phyloP scores from a whole-genome alignment of 1,139 yeast genomes.

The Blastobotrys aristatus region DNA sequence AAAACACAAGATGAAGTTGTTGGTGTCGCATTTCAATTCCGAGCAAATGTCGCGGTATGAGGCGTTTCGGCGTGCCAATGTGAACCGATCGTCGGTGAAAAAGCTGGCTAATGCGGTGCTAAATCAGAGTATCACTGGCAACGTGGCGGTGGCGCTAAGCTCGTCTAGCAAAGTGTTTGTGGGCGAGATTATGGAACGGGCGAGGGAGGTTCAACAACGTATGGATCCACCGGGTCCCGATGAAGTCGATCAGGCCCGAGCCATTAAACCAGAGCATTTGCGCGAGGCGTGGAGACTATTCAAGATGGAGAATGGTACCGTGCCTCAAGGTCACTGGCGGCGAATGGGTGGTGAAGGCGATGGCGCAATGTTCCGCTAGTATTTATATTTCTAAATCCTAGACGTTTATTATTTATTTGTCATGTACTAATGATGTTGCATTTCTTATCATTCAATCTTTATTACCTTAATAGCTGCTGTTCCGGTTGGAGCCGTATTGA shows the following conservation, averaged over 20 bases:
- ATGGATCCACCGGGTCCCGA: slow-evolving; percentile 30
- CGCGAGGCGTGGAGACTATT: slow-evolving; percentile 85
- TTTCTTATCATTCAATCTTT: too few relatives aligned
- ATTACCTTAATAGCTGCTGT: too few relatives aligned
- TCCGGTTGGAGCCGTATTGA: too few relatives aligned
- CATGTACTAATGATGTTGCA: too few relatives aligned
- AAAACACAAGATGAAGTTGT: slow-evolving; percentile 54
- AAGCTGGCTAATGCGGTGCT: slow-evolving; percentile 73
- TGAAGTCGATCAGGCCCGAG: slow-evolving; percentile 42
- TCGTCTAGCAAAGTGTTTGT: slow-evolving; percentile 85
- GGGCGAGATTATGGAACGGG: slow-evolving; percentile 82
- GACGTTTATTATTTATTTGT: too few relatives aligned
- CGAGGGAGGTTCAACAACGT: slow-evolving; percentile 51
- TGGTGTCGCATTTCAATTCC: slow-evolving; percentile 69
- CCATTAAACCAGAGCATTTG: slow-evolving; percentile 76
- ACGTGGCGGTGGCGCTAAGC: slow-evolving; percentile 74
- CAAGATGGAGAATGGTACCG: slow-evolving; percentile 59
- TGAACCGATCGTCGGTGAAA: slow-evolving; percentile 75
- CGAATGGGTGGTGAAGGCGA: slow-evolving; percentile 67
- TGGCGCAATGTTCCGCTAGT: slow-evolving; percentile 59
- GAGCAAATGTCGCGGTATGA: slow-evolving; percentile 87
- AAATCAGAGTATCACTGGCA: slow-evolving; percentile 79
- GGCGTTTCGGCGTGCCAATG: slow-evolving; percentile 75
- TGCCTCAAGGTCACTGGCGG: slow-evolving; percentile 62
- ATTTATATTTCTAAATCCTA: too few relatives aligned